A percentile compares a stretch with the other conserved stretches of the same genome.
phyloP scores from a whole-genome alignment of 1,284 basidiomycete genomes.

The Quambalaria eucalypti region DNA sequence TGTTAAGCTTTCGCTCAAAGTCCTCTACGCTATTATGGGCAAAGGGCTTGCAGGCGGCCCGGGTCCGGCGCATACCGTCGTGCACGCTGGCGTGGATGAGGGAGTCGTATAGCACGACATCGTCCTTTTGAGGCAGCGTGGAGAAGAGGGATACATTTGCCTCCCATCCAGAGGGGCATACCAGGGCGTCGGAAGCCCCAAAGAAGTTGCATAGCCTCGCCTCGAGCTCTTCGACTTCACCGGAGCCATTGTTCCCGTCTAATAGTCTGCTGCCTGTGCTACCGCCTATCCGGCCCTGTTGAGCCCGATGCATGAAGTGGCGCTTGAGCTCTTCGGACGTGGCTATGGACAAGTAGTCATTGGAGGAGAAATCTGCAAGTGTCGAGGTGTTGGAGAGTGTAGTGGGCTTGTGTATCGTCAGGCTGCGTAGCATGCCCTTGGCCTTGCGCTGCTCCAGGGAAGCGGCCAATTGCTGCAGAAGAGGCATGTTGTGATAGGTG shows the following conservation, averaged over 20 bases:
- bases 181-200: conserved; percentile 51
- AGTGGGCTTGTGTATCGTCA: conserved; percentile 14
- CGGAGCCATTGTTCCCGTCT: conserved; percentile 56
- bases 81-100: conserved; percentile 86
- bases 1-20: conserved; percentile 3
- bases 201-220: conserved; percentile 26
- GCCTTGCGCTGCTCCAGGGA: conserved; percentile 24
- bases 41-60: conserved; percentile 56
- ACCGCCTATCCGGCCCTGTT: conserved; percentile 52
- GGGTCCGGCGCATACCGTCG: conserved; percentile 70
- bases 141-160: conserved; percentile 85
- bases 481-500: too few species aligned
- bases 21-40: conserved; percentile 56
- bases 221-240: conserved; percentile 15
- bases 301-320: conserved; percentile 10
- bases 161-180: conserved; percentile 93
- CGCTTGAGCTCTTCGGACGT: conserved; percentile 53
- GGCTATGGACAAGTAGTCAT: conserved; percentile 86
- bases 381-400: neutral
- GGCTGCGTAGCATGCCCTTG: conserved; percentile 30
- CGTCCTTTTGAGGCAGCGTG: conserved; percentile 67
- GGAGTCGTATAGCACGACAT: conserved; percentile 74
- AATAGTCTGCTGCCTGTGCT: conserved; percentile 82
- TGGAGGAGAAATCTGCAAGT: conserved; percentile 68
- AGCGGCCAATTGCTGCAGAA: conserved; percentile 18